Evolutionary conservation across 768 basidiomycete species (phyloP), one percentile per base, ranked within the genome.

Genomic region (Lyophyllum decastes): DNA sequence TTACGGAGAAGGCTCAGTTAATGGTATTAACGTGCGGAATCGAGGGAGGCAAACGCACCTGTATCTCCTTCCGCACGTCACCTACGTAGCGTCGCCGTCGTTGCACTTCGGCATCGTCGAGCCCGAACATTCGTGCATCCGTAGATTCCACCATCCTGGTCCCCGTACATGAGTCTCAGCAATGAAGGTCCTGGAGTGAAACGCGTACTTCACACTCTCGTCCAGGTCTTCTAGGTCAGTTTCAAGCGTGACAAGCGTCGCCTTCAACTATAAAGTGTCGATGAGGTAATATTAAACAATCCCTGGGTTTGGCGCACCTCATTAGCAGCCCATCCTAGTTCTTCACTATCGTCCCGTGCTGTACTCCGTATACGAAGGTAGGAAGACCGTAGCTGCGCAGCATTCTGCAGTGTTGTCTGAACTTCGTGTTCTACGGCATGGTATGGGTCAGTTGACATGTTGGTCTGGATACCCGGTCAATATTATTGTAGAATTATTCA

Each of bases 181-280:
- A n/a, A n/a, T n/a, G n/a, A n/a, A n/a, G n/a, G n/a, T n/a, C n/a
- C n/a, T n/a, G n/a, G n/a, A n/a, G n/a, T n/a, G n/a, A n/a, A n/a
- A 33, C 22, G 69, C 82, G 61, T 70, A 92, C 92, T 85, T 88
- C 44, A 98, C 95, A 66, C 92, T 94, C 67, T 94, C 93, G 49
- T 97, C 95, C n/a, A 98, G 74, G 69, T 94, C 94, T 59, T 94
- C 92, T 22, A 96, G 69, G 74, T 98, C 95, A 0, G 89, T 89
- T 67, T 95, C 92, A 25, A 98, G 75, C 1, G 88, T 75, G 0
- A 85, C 81, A 9, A 98, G 80, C 1, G 90, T 90, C 0, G 86
- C 87, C 70, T 86, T 87, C 52, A 97, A 75, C 89, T 93, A 66
- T 54, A 30, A 16, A 53, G 22, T 17, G 35, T 8, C 25, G 19